Conservation (phyloP, 2,329 filamentous ascomycete genomes). For the Monosporascus sp. region DNA sequence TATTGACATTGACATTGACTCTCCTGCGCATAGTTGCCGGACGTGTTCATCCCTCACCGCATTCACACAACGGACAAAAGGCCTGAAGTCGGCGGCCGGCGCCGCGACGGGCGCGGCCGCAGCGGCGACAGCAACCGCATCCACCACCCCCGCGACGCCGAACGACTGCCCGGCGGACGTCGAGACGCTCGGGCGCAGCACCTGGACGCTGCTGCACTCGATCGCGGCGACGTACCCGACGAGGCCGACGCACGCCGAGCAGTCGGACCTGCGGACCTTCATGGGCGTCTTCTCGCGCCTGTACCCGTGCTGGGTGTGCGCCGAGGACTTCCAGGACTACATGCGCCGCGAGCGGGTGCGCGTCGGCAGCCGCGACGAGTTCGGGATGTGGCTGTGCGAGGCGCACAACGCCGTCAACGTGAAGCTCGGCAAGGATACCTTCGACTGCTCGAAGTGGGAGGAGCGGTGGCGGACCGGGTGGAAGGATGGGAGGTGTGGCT, state of each 20-base stretch:
- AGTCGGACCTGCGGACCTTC: conserved; percentile 72
- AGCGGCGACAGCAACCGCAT: conserved; percentile 2
- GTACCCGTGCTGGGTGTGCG: conserved; percentile 95
- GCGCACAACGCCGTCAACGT: conserved; percentile 83
- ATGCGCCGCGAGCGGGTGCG: conserved; percentile 65
- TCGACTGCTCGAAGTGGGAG: conserved; percentile 88
- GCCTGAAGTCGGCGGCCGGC: conserved; percentile 32
- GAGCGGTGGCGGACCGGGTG: conserved; percentile 93
- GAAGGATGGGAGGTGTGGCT: conserved; percentile 60
- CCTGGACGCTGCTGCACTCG: conserved; percentile 91
- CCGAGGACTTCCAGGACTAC: conserved; percentile 83
- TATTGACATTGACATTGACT: neutral
- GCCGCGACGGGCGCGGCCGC: conserved; percentile 18
- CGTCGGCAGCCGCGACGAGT: conserved; percentile 57
- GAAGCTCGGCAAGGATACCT: conserved; percentile 84
- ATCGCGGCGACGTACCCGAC: conserved; percentile 84
- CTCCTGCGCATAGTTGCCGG: conserved; percentile 48
- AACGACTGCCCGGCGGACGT: conserved; percentile 86
- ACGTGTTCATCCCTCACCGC: conserved; percentile 61
- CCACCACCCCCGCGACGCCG: conserved; percentile 29
- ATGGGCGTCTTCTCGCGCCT: conserved; percentile 74
- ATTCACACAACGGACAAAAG: conserved; percentile 51
- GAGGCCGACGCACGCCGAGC: conserved; percentile 60
- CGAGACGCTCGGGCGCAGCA: conserved; percentile 75
- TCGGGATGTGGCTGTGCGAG: conserved; percentile 77